Conservation (phyloP, 345 rosid species). For the Eucalyptus decipiens region DNA sequence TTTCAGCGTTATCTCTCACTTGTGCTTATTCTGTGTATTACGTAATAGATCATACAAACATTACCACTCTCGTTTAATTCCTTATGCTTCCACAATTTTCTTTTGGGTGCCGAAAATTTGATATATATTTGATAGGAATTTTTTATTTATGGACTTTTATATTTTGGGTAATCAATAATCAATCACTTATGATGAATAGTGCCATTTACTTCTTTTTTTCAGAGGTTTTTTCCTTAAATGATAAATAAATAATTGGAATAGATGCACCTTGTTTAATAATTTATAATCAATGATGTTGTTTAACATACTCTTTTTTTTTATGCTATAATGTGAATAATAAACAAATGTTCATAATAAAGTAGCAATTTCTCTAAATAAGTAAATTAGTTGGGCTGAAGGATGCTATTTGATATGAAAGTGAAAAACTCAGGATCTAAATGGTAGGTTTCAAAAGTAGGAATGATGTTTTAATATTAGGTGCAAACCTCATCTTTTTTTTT, state of each 20-base stretch:
- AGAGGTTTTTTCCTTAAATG: neutral
- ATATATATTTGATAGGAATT: neutral
- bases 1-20: rapidly evolving
- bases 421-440: neutral
- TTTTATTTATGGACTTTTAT: neutral
- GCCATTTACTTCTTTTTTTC: neutral
- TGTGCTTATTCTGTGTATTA: rapidly evolving
- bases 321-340: neutral
- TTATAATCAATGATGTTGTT: neutral
- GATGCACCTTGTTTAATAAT: neutral
- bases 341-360: neutral
- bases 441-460: neutral
- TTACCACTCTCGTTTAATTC: neutral
- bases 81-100: neutral
- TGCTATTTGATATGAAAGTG: neutral
- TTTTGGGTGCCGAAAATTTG: neutral
- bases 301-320: neutral
- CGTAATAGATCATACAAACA: neutral
- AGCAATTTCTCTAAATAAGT: neutral
- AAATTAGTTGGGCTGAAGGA: neutral
- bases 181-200: neutral
- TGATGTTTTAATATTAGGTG: neutral
- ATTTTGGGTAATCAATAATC: neutral
- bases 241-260: neutral
- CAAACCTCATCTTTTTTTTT: neutral